Base-by-base conservation (phyloP, 140 eudicot species). In the Senecio squalidus region DNA sequence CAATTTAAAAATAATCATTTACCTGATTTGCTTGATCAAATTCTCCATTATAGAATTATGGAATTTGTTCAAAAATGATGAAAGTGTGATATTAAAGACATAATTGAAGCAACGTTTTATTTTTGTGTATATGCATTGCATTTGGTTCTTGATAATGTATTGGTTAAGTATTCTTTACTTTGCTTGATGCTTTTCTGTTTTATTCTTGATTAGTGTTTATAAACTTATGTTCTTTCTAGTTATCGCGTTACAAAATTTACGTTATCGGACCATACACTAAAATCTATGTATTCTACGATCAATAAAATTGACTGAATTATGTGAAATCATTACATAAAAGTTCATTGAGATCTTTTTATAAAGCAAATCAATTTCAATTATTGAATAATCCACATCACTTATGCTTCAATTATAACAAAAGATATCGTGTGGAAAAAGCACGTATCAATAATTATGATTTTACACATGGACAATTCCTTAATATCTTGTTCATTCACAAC, bases 21-120 rank as follows among this genome's bases (percentile, higher is more conserved):
- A 77, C 79, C 79, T 62, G 73, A 70, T 40, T 23, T 80, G 92
- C 64, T 74, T 83, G 65, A 79, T 66, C 62, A 83, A 63, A 60
- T 24, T 50, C 64, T 77, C 78, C 78, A 67, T 77, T 20, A 21
- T 11, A 44, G 24, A 58, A 46, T 18, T 30, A 34, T 5, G 22
- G 43, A 54, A n/a, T 28, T 60, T 53, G 22, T 26, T 27, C 40
- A 51, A 30, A 51, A 67, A 16, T 20, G 54, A 65, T 36, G 5
- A 7, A 20, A 50, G 25, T 7, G 23, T 22, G 17, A 43, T 38
- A 55, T 44, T 67, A 43, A 41, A 55, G 65, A 39, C 6, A 30
- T n/a, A n/a, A n/a, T n/a, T n/a, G 58, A 44, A 21, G n/a, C 45
- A 54, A 55, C 55, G 46, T 54, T 55, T 54, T 51, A n/a, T 9